Evolutionary conservation across 805 yeast species (phyloP), one percentile per base, ranked within the genome.

Genomic region (Pichia rugopelliculosa): DNA sequence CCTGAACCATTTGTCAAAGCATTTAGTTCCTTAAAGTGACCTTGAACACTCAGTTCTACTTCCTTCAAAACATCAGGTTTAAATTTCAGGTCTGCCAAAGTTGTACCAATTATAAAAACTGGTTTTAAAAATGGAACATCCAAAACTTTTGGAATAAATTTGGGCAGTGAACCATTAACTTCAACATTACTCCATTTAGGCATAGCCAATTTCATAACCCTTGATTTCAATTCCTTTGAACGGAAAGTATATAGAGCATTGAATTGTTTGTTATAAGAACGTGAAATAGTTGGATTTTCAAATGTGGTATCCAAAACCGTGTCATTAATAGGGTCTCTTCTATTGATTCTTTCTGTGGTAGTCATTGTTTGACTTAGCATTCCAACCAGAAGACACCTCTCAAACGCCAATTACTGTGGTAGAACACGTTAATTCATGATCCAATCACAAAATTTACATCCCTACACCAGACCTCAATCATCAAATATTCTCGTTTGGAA

Each of bases 21-120:
- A 7, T 40, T 22, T 18, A 48, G 24, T 37, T 48, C 50, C 12
- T 77, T 77, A 44, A 76, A 64, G 12, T 72, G 72, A 33, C 77
- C 82, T 55, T 77, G 80, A 43, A 65, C 61, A 30, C 76, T 76
- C 23, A 74, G 75, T 27, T 84, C 79, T 9, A 91, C 89, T 52
- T 93, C 98, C 39, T 79, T 77, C 47, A 93, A 66, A 44, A 93
- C 82, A 61, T 90, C 84, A 5, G 96, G 89, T 60, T 93, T 93
- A 59, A 79, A 79, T 58, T 80, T 80, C 82, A 87, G 75, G 51
- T 90, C 96, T 57, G 87, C 76, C 58, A 84, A 88, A 0, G 90
- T 73, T 0, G 97, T 87, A 3, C 99, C 99, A 23, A 84, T 73
- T 12, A 88, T 80, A 91, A 91, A 93, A 52, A 87, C 76, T 18